These are phyloP conservation scores for Phytomonas sp. DNA, from an alignment of 208 protist species.

Conservation along the genomic window DNA sequence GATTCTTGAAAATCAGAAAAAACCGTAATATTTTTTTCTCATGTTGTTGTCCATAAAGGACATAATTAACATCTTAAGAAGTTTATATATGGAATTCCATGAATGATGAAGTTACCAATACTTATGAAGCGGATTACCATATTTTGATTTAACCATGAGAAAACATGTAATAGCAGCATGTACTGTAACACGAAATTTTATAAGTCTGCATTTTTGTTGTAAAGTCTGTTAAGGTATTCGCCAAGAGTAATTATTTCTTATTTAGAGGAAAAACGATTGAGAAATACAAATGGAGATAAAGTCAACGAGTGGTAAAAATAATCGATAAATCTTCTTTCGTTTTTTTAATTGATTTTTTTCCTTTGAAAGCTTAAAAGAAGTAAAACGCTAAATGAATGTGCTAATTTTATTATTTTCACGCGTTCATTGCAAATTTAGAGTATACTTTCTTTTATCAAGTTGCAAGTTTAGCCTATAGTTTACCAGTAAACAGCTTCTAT, in stretches of 20 bases:
- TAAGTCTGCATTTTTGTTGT: not conserved
- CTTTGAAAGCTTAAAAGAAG: slow-evolving; percentile 9
- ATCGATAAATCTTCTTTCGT: not conserved
- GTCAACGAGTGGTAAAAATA: not conserved
- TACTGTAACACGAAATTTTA: not conserved
- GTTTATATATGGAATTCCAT: not conserved
- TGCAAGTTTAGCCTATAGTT: not conserved
- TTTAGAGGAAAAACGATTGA: slow-evolving; percentile 8
- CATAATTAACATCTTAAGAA: not conserved
- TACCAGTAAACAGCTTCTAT: not conserved
- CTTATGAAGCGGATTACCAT: not conserved
- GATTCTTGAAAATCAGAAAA: not conserved
- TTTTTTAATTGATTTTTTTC: slow-evolving; percentile 13
- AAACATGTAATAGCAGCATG: not conserved
- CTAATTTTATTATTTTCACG: slow-evolving; percentile 10
- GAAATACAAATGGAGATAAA: slow-evolving; percentile 1
- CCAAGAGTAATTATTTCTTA: not conserved
- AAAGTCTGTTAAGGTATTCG: not conserved
- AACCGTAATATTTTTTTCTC: not conserved
- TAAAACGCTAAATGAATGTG: not conserved
- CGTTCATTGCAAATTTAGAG: slow-evolving; percentile 3
- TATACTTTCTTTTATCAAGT: slow-evolving; percentile 15
- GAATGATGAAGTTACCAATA: not conserved
- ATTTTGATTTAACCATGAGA: not conserved
- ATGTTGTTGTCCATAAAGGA: not conserved